Base-by-base conservation (phyloP, 2,329 filamentous ascomycete species). In the Truncatella angustata region DNA sequence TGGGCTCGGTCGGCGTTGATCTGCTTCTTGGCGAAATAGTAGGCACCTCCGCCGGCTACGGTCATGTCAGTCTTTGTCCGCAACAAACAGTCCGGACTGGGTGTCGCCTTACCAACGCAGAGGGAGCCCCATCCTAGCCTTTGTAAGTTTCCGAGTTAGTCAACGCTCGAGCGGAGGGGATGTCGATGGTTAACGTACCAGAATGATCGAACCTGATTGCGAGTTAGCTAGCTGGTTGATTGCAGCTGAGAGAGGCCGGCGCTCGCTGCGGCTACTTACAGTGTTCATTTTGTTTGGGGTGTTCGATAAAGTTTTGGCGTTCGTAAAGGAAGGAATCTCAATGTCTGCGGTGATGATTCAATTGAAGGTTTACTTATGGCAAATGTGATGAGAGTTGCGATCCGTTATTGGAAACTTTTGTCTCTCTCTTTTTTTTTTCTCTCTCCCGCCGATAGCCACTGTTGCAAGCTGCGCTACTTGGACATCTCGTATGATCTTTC, bases 81-180 rank as follows among this genome's bases (percentile, higher is more conserved):
- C 42, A 21, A n/a, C n/a, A n/a, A n/a, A n/a, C n/a, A n/a, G n/a
- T n/a, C n/a, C n/a, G n/a, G n/a, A n/a, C n/a, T n/a, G n/a, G n/a
- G n/a, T n/a, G n/a, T 24, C 45, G 21, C 65, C 84, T 54, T 82
- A 91, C 88, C 91, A 62, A 88, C 79, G 67, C 92, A 94, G 50
- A 97, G 82, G 46, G 91, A 82, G 62, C 90, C 92, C 94, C 91
- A 97, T 66, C 94, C 94, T 66, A 93, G 76, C 89, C 91, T 96
- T 60, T 42, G n/a, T 5, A 28, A 14, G 54, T 21, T 16, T 11
- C 18, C 50, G 7, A 44, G 40, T 44, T 16, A 44, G 40, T n/a
- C 16, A 16, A 9, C 14, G 16, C 40, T 37, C 12, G 20, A n/a
- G 20, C 48, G 4, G 50, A 52, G 52, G 37, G 35, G 46, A 46